Conservation (phyloP, 192 early-diverging fungal species). For the Tieghemiomyces parasiticus region DNA sequence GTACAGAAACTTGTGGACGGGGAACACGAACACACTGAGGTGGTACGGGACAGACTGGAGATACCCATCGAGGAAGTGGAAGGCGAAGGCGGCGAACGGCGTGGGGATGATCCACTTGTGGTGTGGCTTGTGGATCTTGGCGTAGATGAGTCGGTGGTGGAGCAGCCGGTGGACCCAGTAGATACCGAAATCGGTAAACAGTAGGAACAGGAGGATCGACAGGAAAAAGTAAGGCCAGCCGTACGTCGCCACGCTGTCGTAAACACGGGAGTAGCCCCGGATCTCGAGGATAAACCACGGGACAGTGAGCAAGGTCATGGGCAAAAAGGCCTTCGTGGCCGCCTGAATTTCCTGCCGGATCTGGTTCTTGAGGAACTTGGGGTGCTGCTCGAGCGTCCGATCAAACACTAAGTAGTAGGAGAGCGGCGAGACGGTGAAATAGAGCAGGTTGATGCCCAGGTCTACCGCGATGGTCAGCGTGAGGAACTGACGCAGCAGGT, state of each 20-base stretch:
- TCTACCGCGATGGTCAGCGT: constrained; percentile 58
- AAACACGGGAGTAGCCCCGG: constrained; percentile 72
- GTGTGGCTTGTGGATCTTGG: constrained; percentile 75
- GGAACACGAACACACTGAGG: constrained; percentile 75
- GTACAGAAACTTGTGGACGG: constrained; percentile 88
- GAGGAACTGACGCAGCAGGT: constrained; percentile 51
- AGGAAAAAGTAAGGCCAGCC: constrained; percentile 60
- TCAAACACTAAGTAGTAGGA: constrained; percentile 85
- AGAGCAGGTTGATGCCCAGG: constrained; percentile 62
- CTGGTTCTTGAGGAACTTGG: constrained; percentile 85
- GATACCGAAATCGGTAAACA: constrained; percentile 88
- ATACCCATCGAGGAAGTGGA: constrained; percentile 91
- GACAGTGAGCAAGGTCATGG: constrained; percentile 65
- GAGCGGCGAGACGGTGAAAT: constrained; percentile 56
- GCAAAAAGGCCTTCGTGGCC: constrained; percentile 62
- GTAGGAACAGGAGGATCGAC: constrained; percentile 56
- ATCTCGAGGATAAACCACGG: constrained; percentile 91
- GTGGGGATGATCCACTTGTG: constrained; percentile 89
- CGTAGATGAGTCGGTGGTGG: constrained; percentile 84
- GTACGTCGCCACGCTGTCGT: constrained; percentile 50
- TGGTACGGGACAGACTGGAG: constrained; percentile 94
- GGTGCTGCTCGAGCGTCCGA: constrained; percentile 77
- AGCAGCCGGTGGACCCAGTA: constrained; percentile 94
- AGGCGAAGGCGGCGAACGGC: constrained; percentile 90
- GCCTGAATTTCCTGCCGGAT: constrained; percentile 72